A percentile compares a stretch with the other conserved stretches of the same genome.
Conservation (phyloP, 768 basidiomycete species). For the Pleurotus sapidus region DNA sequence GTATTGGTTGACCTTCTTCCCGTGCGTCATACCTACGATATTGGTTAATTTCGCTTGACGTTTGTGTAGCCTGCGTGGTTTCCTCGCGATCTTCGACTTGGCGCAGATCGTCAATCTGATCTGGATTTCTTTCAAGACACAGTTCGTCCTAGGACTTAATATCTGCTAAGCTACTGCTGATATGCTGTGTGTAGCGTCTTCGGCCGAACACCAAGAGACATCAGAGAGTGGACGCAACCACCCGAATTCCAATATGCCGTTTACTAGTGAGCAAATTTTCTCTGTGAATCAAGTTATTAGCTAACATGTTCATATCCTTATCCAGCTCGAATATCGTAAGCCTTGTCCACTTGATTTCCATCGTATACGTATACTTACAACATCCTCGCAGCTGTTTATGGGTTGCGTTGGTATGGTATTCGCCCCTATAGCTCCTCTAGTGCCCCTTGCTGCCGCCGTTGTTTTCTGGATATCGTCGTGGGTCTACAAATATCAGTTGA, state of each 20-base stretch:
- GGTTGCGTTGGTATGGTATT: conserved; percentile 93
- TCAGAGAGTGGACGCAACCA: conserved; percentile 87
- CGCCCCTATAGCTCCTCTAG: conserved; percentile 91
- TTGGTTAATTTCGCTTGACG: too few relatives aligned
- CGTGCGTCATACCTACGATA: conserved; percentile 45
- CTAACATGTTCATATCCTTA: background rate
- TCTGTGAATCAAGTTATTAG: conserved; percentile 5
- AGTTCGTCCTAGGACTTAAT: conserved; percentile 37
- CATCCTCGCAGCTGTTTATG: conserved; percentile 66
- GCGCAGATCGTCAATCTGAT: conserved; percentile 93
- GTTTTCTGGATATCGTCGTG: conserved; percentile 87
- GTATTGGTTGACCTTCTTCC: conserved; percentile 93
- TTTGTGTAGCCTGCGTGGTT: conserved; percentile 74
- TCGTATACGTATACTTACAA: background rate
- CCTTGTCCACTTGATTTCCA: conserved; percentile 16
- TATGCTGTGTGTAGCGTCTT: conserved; percentile 49
- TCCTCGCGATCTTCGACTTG: conserved; percentile 91
- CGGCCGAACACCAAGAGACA: conserved; percentile 87
- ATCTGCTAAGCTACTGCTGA: background rate
- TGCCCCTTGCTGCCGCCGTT: conserved; percentile 74
- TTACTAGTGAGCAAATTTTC: conserved; percentile 60
- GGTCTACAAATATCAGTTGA: conserved; percentile 95
- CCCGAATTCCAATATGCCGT: conserved; percentile 86
- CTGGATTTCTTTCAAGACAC: conserved; percentile 79
- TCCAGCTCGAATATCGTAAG: conserved; percentile 55